A percentile compares a stretch with the other conserved stretches of the same genome.
Evolutionary conservation across 2,329 filamentous ascomycete genomes (phyloP).

Genomic region (Penicillium concentricum): DNA sequence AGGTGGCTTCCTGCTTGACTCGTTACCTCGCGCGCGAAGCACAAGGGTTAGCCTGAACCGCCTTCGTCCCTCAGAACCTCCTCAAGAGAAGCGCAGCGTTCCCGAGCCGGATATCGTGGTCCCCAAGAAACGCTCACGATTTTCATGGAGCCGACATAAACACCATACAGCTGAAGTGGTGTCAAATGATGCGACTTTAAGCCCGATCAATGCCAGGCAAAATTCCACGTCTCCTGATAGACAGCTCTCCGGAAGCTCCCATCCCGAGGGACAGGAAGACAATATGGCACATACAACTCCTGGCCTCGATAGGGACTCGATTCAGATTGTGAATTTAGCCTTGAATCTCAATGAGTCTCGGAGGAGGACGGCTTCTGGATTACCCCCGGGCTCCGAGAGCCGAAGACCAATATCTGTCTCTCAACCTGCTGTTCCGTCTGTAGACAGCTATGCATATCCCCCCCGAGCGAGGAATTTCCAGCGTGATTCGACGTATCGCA

Average conservation of each 20-base stretch:
- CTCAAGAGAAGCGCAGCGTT: constrained; percentile 43
- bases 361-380: constrained; percentile 60
- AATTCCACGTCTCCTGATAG: constrained; percentile 10
- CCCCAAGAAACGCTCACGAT: constrained; percentile 38
- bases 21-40: constrained; percentile 28
- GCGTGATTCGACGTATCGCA: constrained; percentile 17
- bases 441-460: constrained; percentile 21
- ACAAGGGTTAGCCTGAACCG: constrained; percentile 26
- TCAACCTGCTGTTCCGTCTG: constrained; percentile 20
- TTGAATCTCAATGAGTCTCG: constrained; percentile 78
- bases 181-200: constrained; percentile 16
- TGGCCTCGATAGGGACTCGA: constrained; percentile 69
- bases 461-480: constrained; percentile 15
- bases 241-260: constrained; percentile 14
- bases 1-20: constrained; percentile 49
- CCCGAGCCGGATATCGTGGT: constrained; percentile 35
- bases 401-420: constrained; percentile 34
- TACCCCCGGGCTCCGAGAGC: constrained; percentile 50
- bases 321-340: constrained; percentile 90
- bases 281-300: constrained; percentile 19
- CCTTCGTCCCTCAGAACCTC: constrained; percentile 25
- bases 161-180: constrained; percentile 33
- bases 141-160: constrained; percentile 35
- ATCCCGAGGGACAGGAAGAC: constrained; percentile 9
- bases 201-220: constrained; percentile 10